Conservation (phyloP, 306 rosid genomes). For the Aeschynomene evenia region DNA sequence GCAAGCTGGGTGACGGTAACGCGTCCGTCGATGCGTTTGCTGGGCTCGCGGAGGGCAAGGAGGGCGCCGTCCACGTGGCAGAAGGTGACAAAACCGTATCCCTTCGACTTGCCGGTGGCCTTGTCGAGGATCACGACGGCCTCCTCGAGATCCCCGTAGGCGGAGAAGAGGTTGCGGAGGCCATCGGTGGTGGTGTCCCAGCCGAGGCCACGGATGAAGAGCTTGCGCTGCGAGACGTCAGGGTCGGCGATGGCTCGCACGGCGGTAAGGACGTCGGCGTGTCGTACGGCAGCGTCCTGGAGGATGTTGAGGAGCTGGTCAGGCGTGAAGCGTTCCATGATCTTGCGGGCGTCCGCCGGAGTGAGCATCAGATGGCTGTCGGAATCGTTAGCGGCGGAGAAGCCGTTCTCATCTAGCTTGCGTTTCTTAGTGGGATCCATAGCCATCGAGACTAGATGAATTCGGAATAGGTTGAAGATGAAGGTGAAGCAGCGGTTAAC, state of each 20-base stretch:
- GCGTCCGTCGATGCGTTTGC: conserved; percentile 94
- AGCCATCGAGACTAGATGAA: background rate
- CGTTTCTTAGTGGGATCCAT: conserved; percentile 88
- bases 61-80: conserved; percentile 84
- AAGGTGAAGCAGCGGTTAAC: conserved; percentile 12
- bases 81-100: conserved; percentile 90
- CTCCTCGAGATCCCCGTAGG: conserved; percentile 92
- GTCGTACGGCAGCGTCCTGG: conserved; percentile 68
- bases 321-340: conserved; percentile 70
- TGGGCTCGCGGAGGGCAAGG: conserved; percentile 87
- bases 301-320: conserved; percentile 78
- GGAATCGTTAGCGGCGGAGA: conserved; percentile 22
- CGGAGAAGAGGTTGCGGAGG: conserved; percentile 78
- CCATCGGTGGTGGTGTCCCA: conserved; percentile 95
- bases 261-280: conserved; percentile 73
- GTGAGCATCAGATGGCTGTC: conserved; percentile 43
- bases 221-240: conserved; percentile 84
- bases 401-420: conserved; percentile 84
- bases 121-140: conserved; percentile 89
- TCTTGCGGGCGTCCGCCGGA: conserved; percentile 68
- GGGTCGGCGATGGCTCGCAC: conserved; percentile 68
- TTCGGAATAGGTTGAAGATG: background rate
- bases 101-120: conserved; percentile 77
- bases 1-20: conserved; percentile 98
- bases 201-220: conserved; percentile 92